A percentile compares a stretch with the other conserved stretches of the same genome.
phyloP scores from a whole-genome alignment of 129 eudicot species.

The Gnaphalium uliginosum region DNA sequence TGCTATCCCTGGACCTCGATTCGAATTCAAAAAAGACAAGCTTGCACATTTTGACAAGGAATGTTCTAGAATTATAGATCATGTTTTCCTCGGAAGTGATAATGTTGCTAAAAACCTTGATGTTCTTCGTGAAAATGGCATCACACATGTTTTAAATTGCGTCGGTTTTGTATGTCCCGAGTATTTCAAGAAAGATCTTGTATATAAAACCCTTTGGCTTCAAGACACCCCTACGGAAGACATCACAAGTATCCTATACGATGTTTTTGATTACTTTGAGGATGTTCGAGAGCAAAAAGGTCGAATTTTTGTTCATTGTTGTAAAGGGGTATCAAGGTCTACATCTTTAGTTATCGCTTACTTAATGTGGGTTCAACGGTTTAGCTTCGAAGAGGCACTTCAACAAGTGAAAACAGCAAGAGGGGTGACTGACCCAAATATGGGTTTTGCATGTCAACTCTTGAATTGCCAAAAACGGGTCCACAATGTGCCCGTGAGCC shows the following conservation, averaged over 20 bases:
- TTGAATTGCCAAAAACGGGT: constrained; percentile 90
- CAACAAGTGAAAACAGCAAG: constrained; percentile 82
- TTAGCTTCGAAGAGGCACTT: constrained; percentile 85
- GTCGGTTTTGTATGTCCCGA: constrained; percentile 92
- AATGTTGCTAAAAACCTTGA: constrained; percentile 74
- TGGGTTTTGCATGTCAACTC: constrained; percentile 97
- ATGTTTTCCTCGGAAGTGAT: constrained; percentile 86
- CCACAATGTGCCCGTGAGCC: constrained; percentile 78
- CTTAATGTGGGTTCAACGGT: constrained; percentile 81
- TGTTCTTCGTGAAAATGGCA: constrained; percentile 61
- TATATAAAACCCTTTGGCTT: constrained; percentile 92
- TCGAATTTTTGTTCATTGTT: constrained; percentile 83
- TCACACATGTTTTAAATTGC: constrained; percentile 90
- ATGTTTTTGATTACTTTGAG: constrained; percentile 91
- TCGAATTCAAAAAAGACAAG: constrained; percentile 72
- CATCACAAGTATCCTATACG: constrained; percentile 85
- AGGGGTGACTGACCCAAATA: constrained; percentile 87
- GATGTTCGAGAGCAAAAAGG: constrained; percentile 83
- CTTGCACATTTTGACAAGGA: constrained; percentile 83
- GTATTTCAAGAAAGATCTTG: constrained; percentile 79
- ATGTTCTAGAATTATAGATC: constrained; percentile 72
- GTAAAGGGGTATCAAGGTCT: constrained; percentile 93
- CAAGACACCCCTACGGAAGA: constrained; percentile 92
- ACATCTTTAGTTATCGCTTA: constrained; percentile 90
- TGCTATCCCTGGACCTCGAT: constrained; percentile 40